A percentile compares a stretch with the other conserved stretches of the same genome.
Evolutionary conservation across 176 grass and related monocot species (phyloP).

Genomic region (Carex parvula): DNA sequence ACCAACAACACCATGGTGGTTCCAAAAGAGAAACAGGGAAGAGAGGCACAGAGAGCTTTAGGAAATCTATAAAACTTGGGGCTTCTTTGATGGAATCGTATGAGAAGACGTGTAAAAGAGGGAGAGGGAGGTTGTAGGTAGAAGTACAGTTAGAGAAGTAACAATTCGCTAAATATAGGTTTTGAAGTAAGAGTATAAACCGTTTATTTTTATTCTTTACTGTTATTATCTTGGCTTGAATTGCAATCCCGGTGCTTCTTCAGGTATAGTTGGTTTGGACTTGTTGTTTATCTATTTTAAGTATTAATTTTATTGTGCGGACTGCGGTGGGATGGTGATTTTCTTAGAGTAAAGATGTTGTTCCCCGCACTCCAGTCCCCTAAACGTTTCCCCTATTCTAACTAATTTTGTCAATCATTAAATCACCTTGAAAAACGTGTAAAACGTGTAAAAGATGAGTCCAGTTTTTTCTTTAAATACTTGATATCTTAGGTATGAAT

Average conservation of each 20-base stretch:
- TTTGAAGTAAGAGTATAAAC: not conserved
- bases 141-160: not conserved
- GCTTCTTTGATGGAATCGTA: not conserved
- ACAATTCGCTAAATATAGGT: constrained; percentile 20
- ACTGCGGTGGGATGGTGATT: not conserved
- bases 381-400: too few relatives aligned
- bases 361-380: too few relatives aligned
- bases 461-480: too few relatives aligned
- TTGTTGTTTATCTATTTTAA: constrained; percentile 4
- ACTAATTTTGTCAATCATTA: too few relatives aligned
- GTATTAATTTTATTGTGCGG: not conserved
- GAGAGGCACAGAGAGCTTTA: not conserved
- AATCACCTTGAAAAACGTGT: too few relatives aligned
- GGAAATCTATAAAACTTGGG: not conserved
- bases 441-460: too few relatives aligned
- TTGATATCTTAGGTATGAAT: too few relatives aligned
- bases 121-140: not conserved
- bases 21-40: constrained; percentile 21
- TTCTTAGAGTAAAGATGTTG: too few relatives aligned
- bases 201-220: constrained; percentile 1
- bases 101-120: not conserved
- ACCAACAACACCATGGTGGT: constrained; percentile 24
- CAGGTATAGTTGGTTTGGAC: not conserved
- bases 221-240: not conserved
- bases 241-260: not conserved